Evolutionary conservation across 495 filamentous ascomycete species (phyloP).

Genomic region (Achaetomiella virescens): DNA sequence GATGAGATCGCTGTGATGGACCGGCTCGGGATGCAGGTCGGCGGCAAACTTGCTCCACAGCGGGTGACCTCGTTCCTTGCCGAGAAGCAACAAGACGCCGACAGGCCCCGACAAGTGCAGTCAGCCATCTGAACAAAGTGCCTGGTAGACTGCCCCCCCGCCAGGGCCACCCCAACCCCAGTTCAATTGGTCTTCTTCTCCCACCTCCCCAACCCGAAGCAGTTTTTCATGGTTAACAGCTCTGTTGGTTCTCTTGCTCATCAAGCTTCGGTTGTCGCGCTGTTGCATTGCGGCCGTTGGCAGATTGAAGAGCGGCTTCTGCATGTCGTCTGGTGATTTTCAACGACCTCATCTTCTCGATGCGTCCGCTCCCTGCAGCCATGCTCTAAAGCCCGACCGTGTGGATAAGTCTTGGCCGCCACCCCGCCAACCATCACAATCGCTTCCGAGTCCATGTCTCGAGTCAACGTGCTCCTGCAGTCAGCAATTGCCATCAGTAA

Average conservation of each 20-base stretch:
- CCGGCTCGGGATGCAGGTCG: slow-evolving; percentile 31
- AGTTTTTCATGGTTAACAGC: neutral
- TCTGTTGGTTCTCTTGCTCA: neutral
- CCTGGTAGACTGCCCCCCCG: too few relatives aligned
- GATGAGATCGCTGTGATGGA: slow-evolving; percentile 25
- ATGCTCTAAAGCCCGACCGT: too few relatives aligned
- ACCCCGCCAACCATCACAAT: too few relatives aligned
- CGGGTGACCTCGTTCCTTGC: slow-evolving; percentile 5
- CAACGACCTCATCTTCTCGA: too few relatives aligned
- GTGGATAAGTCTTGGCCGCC: too few relatives aligned
- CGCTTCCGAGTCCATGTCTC: too few relatives aligned
- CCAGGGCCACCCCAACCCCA: neutral
- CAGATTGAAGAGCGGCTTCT: neutral
- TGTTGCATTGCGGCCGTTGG: neutral
- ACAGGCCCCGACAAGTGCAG: neutral
- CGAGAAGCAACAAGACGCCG: neutral
- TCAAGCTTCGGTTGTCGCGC: neutral
- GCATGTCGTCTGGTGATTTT: neutral
- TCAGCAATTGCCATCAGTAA: slow-evolving; percentile 6
- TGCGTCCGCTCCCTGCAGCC: too few relatives aligned
- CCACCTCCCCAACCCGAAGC: too few relatives aligned
- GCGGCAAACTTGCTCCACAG: slow-evolving; percentile 32
- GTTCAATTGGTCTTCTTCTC: neutral
- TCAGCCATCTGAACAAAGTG: neutral
- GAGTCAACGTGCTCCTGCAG: neutral